Evolutionary conservation across 1,139 yeast species (phyloP).

Genomic region (Casaregolazyma lundiana): DNA sequence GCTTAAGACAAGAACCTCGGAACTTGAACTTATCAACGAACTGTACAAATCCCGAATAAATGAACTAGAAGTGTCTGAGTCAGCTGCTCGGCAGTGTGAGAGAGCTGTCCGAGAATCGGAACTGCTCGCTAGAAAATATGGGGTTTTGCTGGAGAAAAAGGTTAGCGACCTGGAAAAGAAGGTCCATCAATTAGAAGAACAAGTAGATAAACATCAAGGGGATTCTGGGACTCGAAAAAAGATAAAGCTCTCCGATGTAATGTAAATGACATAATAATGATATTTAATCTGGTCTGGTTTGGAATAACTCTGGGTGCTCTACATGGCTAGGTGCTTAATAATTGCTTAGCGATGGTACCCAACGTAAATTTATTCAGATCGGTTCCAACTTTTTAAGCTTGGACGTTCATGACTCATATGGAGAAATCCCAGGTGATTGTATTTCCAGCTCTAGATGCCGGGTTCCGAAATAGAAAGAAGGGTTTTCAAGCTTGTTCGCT

Average conservation of each 20-base stretch:
- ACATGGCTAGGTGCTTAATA: not conserved
- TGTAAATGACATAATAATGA: conserved; percentile 1
- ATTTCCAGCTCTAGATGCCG: conserved; percentile 46
- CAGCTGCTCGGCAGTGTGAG: conserved; percentile 20
- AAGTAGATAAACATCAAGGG: not conserved
- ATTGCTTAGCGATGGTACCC: too few relatives aligned
- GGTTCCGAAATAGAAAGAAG: conserved; percentile 43
- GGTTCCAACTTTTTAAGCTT: too few relatives aligned
- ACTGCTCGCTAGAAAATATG: conserved; percentile 7
- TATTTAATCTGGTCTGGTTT: not conserved
- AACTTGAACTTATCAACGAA: conserved; percentile 84
- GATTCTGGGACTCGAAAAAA: conserved; percentile 6
- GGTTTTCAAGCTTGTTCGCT: conserved; percentile 43
- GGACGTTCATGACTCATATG: not conserved
- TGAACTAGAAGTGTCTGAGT: conserved; percentile 55
- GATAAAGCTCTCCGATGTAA: conserved; percentile 5
- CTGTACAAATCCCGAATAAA: conserved; percentile 73
- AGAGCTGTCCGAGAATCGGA: conserved; percentile 21
- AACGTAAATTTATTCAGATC: too few relatives aligned
- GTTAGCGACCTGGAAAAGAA: conserved; percentile 3
- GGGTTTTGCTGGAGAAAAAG: conserved; percentile 8
- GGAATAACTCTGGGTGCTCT: not conserved
- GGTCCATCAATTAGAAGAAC: not conserved
- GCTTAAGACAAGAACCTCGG: conserved; percentile 75
- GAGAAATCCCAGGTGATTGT: conserved; percentile 26